A percentile compares a stretch with the other conserved stretches of the same genome.
Evolutionary conservation across 768 basidiomycete genomes (phyloP).

Genomic region (Terana coerulea): DNA sequence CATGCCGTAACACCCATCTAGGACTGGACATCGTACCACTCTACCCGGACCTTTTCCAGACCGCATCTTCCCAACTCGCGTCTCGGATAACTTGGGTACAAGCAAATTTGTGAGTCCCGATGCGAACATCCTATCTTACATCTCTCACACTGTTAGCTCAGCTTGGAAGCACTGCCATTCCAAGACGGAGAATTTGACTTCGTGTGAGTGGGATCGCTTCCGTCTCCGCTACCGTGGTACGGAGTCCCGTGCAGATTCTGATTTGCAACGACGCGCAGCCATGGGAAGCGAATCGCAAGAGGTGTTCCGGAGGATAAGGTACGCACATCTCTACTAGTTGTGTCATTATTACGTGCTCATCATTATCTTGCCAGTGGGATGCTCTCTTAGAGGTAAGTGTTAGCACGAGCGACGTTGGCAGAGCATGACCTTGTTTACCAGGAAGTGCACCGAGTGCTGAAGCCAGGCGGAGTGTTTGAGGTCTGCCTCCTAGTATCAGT

Average conservation of each 20-base stretch:
- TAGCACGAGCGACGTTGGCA: neutral
- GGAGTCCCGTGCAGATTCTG: conserved; percentile 2
- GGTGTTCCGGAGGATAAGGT: conserved; percentile 79
- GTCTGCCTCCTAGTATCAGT: conserved; percentile 28
- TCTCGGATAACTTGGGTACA: conserved; percentile 69
- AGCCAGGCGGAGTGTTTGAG: conserved; percentile 70
- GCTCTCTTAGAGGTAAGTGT: conserved; percentile 46
- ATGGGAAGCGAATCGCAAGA: conserved; percentile 65
- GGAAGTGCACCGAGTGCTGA: conserved; percentile 69
- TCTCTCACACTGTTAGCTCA: conserved; percentile 23
- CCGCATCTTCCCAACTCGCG: conserved; percentile 54
- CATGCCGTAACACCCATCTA: too few species aligned
- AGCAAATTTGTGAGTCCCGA: conserved; percentile 57
- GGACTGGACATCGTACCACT: conserved; percentile 71
- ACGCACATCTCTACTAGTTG: conserved; percentile 8
- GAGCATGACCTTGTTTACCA: conserved; percentile 9
- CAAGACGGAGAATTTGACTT: conserved; percentile 72
- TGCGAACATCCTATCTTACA: conserved; percentile 12
- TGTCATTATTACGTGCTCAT: neutral
- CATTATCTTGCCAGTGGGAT: conserved; percentile 52
- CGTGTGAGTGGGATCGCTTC: conserved; percentile 44
- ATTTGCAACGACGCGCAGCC: conserved; percentile 39
- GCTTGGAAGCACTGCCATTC: conserved; percentile 69
- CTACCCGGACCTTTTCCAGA: conserved; percentile 60
- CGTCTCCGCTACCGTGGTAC: neutral